Base-by-base conservation (phyloP, 345 rosid genomes). In the Ceriops decandra region DNA sequence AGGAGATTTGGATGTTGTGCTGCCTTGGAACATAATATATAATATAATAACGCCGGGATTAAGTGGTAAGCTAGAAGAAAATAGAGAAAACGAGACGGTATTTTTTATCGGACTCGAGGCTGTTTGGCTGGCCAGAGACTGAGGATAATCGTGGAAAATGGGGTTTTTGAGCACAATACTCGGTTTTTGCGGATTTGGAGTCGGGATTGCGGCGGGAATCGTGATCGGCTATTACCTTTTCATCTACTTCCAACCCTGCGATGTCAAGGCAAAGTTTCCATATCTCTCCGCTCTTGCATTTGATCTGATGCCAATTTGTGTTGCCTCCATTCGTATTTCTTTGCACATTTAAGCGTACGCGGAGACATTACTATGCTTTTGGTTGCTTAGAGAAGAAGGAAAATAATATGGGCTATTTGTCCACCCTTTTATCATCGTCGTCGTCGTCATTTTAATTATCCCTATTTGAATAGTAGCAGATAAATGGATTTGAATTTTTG, bases 181-280 rank as follows among this genome's bases (percentile, higher is more conserved):
- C 47, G 98, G 99, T 54, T 85, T 90, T 7, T 87, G 82, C 58
- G 99, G 99, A 66, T 91, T 95, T 62, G 96, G 98, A 32, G 80
- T 91, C 57, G 99, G 99, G 70, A 76, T 88, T 74, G 82, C 95
- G 8, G 36, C 73, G 46, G 99, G 99, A 30, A 87, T 95, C 26
- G 84, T 80, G 30, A 72, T 88, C 72, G 99, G 99, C 0, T 95
- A 95, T 72, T 76, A 35, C 64, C 74, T 95, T 3, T 95, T 90
- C 88, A 88, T 91, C 75, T 91, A 85, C 81, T 69, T 83, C 72
- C 92, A 80, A 74, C 91, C 98, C 31, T 62, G 66, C 74, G 88
- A 88, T 59, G 98, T 95, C 16, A 84, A 91, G 96, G 99, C 84
- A 32, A 19, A 10, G n/a, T 35, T 49, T 51, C 33, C 49, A 56